Conservation (phyloP, 495 filamentous ascomycete genomes). For the Entonaema liquescens region DNA sequence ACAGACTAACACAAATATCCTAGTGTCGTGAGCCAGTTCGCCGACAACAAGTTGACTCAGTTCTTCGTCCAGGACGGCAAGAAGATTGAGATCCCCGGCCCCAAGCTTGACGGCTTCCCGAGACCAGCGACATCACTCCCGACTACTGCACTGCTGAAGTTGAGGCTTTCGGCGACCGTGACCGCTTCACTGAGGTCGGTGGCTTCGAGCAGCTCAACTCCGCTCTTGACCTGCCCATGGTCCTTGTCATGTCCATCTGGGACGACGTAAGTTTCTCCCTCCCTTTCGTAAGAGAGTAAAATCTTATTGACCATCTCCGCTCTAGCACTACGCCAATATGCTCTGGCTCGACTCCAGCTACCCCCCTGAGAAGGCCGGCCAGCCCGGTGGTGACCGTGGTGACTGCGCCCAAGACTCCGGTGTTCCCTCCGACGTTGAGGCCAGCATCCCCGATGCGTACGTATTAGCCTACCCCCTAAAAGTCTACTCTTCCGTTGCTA, state of each 20-base stretch:
- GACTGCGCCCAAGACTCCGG: slow-evolving; percentile 70
- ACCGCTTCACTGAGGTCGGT: slow-evolving; percentile 68
- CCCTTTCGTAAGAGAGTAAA: background rate
- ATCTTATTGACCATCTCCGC: background rate
- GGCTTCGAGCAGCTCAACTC: slow-evolving; percentile 66
- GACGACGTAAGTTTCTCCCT: slow-evolving; percentile 62
- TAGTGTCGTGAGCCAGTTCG: slow-evolving; percentile 80
- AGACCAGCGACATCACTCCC: slow-evolving; percentile 65
- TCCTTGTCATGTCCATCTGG: slow-evolving; percentile 82
- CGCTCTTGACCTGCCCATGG: slow-evolving; percentile 68
- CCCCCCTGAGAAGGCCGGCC: slow-evolving; percentile 63
- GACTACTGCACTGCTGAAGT: slow-evolving; percentile 70
- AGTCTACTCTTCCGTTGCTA: background rate
- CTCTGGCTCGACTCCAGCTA: slow-evolving; percentile 84
- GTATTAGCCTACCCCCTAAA: slow-evolving; percentile 44
- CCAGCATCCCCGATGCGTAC: slow-evolving; percentile 60
- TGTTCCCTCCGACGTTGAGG: slow-evolving; percentile 66
- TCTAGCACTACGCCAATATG: slow-evolving; percentile 73
- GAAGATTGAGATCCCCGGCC: slow-evolving; percentile 67
- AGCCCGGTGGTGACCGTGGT: slow-evolving; percentile 74
- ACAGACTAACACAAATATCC: slow-evolving; percentile 1
- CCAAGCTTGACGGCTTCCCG: slow-evolving; percentile 57
- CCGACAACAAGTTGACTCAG: slow-evolving; percentile 69
- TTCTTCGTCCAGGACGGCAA: slow-evolving; percentile 76
- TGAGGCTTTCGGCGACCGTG: slow-evolving; percentile 66